Conservation (phyloP, 805 yeast species). For the Debaryomyces prosopidis region DNA sequence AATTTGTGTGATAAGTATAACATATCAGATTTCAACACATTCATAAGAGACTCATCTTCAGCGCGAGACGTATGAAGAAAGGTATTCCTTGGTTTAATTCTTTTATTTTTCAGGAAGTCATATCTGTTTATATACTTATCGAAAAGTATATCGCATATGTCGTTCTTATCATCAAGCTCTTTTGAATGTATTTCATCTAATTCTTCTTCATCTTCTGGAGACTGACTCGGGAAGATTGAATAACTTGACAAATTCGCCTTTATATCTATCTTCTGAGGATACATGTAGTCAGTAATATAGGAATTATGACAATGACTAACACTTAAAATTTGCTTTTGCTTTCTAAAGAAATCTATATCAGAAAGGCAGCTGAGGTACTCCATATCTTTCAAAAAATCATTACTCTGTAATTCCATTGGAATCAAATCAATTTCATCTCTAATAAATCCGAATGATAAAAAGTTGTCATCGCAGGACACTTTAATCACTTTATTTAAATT, state of each 20-base stretch:
- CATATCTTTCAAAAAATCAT: constrained; percentile 53
- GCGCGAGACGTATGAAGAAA: constrained; percentile 12
- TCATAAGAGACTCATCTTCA: constrained; percentile 4
- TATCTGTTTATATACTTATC: constrained; percentile 14
- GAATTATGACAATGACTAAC: constrained; percentile 24
- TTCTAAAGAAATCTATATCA: constrained; percentile 31
- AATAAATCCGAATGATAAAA: constrained; percentile 65
- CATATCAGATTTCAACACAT: constrained; percentile 9
- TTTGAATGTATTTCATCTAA: constrained; percentile 10
- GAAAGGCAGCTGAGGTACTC: constrained; percentile 51
- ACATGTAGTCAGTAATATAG: constrained; percentile 30
- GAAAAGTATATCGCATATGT: constrained; percentile 19
- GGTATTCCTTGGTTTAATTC: constrained; percentile 13
- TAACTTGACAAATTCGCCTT: neutral
- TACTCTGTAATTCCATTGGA: constrained; percentile 52
- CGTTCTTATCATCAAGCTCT: constrained; percentile 11
- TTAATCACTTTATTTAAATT: constrained; percentile 55
- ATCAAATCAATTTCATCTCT: constrained; percentile 62
- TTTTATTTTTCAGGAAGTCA: constrained; percentile 12
- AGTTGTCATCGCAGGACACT: constrained; percentile 66
- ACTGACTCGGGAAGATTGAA: constrained; percentile 4
- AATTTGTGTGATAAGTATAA: constrained; percentile 5
- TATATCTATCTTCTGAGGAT: constrained; percentile 13
- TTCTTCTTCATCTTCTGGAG: constrained; percentile 15
- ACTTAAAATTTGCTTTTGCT: constrained; percentile 43